Conservation (phyloP, 1,139 yeast genomes). For the Saccharomyces hybrid region DNA sequence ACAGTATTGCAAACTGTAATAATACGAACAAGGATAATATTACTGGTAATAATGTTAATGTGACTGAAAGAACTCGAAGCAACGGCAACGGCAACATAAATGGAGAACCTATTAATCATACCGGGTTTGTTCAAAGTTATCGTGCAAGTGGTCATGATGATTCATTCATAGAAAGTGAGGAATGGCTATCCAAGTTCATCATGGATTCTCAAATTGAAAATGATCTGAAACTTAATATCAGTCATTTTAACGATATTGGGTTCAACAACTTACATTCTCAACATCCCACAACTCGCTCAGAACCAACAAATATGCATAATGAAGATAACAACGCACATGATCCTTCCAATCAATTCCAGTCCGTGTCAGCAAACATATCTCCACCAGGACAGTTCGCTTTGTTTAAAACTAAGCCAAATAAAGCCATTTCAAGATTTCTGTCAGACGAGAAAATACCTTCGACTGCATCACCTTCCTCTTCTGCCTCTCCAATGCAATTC, state of each 20-base stretch:
- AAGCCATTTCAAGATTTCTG: not conserved
- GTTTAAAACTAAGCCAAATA: not conserved
- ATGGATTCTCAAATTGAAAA: slow-evolving; percentile 50
- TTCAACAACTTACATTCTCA: slow-evolving; percentile 15
- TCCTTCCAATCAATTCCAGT: not conserved
- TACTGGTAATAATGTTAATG: not conserved
- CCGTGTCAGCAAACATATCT: not conserved
- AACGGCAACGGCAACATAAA: not conserved
- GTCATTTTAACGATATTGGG: slow-evolving; percentile 52
- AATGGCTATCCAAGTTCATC: slow-evolving; percentile 65
- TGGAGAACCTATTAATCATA: not conserved
- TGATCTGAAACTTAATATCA: slow-evolving; percentile 32
- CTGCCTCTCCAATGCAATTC: not conserved
- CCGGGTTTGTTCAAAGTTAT: not conserved
- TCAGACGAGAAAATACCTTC: not conserved
- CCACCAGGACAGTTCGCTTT: not conserved
- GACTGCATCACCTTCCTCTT: not conserved
- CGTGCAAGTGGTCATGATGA: not conserved
- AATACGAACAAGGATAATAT: not conserved
- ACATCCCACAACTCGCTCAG: slow-evolving; percentile 3
- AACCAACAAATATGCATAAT: slow-evolving; percentile 1
- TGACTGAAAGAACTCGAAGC: not conserved
- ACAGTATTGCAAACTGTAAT: not conserved
- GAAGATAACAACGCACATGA: slow-evolving; percentile 6
- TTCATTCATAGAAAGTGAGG: slow-evolving; percentile 31